These are phyloP conservation scores for Lasiosphaeria ovina DNA, from an alignment of 495 filamentous ascomycete genomes.

Conservation along the genomic window DNA sequence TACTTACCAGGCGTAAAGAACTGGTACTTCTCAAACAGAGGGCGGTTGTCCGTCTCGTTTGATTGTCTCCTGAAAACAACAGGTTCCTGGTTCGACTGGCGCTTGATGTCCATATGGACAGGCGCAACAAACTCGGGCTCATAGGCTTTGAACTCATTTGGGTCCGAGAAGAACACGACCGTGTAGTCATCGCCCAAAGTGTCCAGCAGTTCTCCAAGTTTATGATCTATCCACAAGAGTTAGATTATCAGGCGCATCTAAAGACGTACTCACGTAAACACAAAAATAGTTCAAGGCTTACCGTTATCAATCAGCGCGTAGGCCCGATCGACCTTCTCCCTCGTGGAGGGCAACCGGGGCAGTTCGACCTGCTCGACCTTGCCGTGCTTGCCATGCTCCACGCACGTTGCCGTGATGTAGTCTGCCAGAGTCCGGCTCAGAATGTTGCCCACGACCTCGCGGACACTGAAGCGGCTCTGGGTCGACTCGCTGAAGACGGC, in stretches of 20 bases:
- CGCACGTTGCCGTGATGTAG: conserved; percentile 33
- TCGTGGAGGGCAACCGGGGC: conserved; percentile 42
- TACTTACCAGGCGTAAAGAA: conserved; percentile 70
- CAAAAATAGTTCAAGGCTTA: conserved; percentile 32
- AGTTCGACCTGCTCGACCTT: conserved; percentile 51
- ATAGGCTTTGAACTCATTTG: conserved; percentile 43
- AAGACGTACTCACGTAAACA: neutral
- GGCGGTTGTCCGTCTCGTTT: conserved; percentile 39
- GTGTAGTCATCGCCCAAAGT: conserved; percentile 44
- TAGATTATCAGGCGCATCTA: conserved; percentile 12
- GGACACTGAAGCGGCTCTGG: conserved; percentile 39
- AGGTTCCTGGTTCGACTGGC: conserved; percentile 21
- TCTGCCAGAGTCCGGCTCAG: conserved; percentile 40
- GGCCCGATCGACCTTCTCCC: conserved; percentile 45
- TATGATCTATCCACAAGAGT: conserved; percentile 32
- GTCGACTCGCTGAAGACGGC: conserved; percentile 22
- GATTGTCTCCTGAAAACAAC: conserved; percentile 17
- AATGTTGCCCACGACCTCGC: conserved; percentile 63
- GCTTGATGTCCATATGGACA: conserved; percentile 51
- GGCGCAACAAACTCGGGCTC: conserved; percentile 43
- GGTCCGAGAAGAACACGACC: conserved; percentile 43
- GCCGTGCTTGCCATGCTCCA: conserved; percentile 36
- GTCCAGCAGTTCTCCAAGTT: conserved; percentile 38
- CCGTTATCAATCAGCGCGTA: conserved; percentile 62
- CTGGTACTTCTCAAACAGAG: conserved; percentile 88